These are phyloP conservation scores for Ophiobolus disseminans DNA, from an alignment of 2,329 filamentous ascomycete genomes.

Conservation along the genomic window DNA sequence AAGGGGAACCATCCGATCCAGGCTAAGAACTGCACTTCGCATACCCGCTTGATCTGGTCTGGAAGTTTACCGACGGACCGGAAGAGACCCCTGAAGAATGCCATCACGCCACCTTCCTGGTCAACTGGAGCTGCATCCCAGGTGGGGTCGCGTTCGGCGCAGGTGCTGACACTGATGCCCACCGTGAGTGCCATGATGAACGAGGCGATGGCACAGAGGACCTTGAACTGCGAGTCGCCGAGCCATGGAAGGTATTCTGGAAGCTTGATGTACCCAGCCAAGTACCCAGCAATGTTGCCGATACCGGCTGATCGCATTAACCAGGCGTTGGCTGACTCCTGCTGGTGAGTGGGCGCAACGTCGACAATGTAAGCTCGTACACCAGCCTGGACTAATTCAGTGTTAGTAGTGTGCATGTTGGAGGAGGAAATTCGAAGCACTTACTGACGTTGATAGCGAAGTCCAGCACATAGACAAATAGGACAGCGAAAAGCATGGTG, in stretches of 20 bases:
- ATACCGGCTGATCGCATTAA: slow-evolving; percentile 84
- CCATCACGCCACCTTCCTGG: slow-evolving; percentile 68
- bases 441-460: slow-evolving; percentile 91
- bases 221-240: slow-evolving; percentile 89
- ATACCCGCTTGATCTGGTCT: slow-evolving; percentile 81
- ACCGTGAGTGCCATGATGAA: slow-evolving; percentile 75
- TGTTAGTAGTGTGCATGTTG: slow-evolving; percentile 1
- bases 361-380: slow-evolving; percentile 94
- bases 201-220: slow-evolving; percentile 84
- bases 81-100: slow-evolving; percentile 82
- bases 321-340: slow-evolving; percentile 94
- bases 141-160: slow-evolving; percentile 82
- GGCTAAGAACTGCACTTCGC: slow-evolving; percentile 68
- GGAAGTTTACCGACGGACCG: slow-evolving; percentile 79
- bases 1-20: slow-evolving; percentile 98
- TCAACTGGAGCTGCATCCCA: slow-evolving; percentile 66
- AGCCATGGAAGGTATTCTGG: slow-evolving; percentile 78
- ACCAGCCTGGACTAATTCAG: slow-evolving; percentile 77
- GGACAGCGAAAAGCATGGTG: slow-evolving; percentile 79
- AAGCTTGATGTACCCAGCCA: slow-evolving; percentile 84
- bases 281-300: slow-evolving; percentile 89
- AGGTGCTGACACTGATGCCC: slow-evolving; percentile 69
- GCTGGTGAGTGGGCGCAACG: slow-evolving; percentile 88
- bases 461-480: slow-evolving; percentile 89
- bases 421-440: slow-evolving; percentile 25